These are phyloP conservation scores for Haplosporangium gracile DNA, from an alignment of 192 early-diverging fungal genomes.

Conservation along the genomic window DNA sequence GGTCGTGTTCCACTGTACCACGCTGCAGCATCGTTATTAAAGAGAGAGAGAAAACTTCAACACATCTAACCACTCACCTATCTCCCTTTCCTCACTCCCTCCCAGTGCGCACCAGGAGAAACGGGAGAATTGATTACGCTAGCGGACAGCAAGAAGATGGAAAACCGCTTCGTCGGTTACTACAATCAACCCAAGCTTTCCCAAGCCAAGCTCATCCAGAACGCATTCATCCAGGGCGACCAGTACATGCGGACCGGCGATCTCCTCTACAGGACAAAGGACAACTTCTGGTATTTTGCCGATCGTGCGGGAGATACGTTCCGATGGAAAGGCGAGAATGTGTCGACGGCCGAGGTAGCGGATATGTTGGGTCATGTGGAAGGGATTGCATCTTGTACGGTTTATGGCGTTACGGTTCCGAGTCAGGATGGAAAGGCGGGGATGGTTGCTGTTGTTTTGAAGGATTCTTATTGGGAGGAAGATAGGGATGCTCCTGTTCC, in stretches of 20 bases:
- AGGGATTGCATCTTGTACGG: constrained; percentile 67
- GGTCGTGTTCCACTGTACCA: background rate
- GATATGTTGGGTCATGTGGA: constrained; percentile 63
- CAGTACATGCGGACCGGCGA: constrained; percentile 69
- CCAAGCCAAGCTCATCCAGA: constrained; percentile 58
- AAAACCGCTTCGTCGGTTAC: constrained; percentile 58
- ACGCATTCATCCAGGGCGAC: constrained; percentile 77
- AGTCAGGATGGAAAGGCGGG: constrained; percentile 71
- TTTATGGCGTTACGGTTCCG: constrained; percentile 70
- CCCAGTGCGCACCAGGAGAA: constrained; percentile 40
- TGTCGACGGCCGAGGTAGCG: constrained; percentile 69
- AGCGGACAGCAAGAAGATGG: constrained; percentile 22
- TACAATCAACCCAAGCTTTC: constrained; percentile 62
- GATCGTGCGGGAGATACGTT: constrained; percentile 78
- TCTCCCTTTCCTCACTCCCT: background rate
- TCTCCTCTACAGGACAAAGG: constrained; percentile 59
- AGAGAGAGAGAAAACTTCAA: background rate
- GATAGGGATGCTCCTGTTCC: background rate
- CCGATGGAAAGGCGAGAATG: constrained; percentile 74
- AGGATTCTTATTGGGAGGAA: background rate
- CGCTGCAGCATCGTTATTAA: background rate
- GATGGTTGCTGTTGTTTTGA: constrained; percentile 59
- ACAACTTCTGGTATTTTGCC: constrained; percentile 68
- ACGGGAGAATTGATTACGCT: constrained; percentile 63
- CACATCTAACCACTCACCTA: background rate